Evolutionary conservation across 306 rosid species (phyloP), one percentile per base, ranked within the genome.

Genomic region (Alnus rubra): DNA sequence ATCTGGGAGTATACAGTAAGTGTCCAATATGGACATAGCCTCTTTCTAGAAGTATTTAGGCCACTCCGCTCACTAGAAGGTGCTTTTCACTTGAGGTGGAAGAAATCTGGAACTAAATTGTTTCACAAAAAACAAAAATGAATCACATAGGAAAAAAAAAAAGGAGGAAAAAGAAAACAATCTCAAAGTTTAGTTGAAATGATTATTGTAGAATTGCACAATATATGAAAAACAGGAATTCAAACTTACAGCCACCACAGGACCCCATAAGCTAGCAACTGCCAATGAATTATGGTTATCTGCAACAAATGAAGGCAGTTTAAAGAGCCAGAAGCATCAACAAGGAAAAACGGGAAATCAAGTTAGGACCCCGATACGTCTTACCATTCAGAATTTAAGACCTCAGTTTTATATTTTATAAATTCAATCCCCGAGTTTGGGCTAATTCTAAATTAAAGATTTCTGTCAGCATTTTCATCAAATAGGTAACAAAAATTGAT

Each of bases 251-350:
- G 76, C 77, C 74, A 89, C 18, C 75, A 94, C 97, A 18, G 98
- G 98, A 77, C 92, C 90, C 97, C 98, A 94, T 63, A 94, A 71
- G 76, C 91, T 84, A 68, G 78, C 82, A 78, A 94, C 78, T 49
- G 97, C 87, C 84, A 91, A 64, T 71, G 91, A 90, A 83, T 92
- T 92, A 81, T 92, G 88, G 78, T 92, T 94, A 86, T 89, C 98
- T 94, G 93, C 90, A 83, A 84, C 64, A 75, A 74, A 28, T 16
- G 60, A 50, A 48, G 19, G 65, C 62, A 68, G 30, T 53, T 76
- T 74, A 63, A 72, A 81, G 63, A 65, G 71, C 44, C 74, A 76
- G 70, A 35, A 49, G 47, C 13, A 60, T 69, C 63, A 72, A 65
- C 37, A 30, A 58, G 48, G 74, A 81, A 74, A 74, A 62, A 80